Evolutionary conservation across 2,329 filamentous ascomycete species (phyloP), one percentile per base, ranked within the genome.

Genomic region (Bipolaris victoriae): DNA sequence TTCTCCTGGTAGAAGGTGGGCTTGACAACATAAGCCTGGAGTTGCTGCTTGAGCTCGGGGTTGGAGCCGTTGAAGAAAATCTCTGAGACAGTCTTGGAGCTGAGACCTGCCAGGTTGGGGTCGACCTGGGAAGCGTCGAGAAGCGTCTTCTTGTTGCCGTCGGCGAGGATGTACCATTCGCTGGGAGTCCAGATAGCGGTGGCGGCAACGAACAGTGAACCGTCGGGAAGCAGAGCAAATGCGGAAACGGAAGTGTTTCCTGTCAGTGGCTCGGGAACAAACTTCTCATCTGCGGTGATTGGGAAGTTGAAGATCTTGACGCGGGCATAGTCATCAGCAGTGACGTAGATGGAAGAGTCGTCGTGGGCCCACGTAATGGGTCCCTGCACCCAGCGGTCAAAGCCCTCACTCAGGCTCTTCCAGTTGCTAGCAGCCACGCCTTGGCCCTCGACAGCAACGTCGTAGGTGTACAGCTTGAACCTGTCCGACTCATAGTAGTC

Each of bases 401-500:
- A 76, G 6, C 63, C 56, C 18, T 69, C 49, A 20, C 69, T 69
- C 24, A 76, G 58, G 7, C 55, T 52, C 50, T 71, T 72, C 67
- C 65, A 75, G 64, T 73, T 71, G 62, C 66, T 71, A 20, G 64
- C 63, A 13, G 64, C 55, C 16, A 70, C 63, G 44, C 60, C 62
- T 24, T 55, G 61, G 18, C 61, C 62, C 26, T 64, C 52, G 10
- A 55, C 58, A 39, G 55, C 63, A 44, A 76, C 62, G 50, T 75
- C 73, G 26, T 73, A 61, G 31, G 67, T 66, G 63, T 76, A 76
- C 7, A 76, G 61, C 45, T 86, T 83, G 50, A 86, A 82, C 71
- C 89, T 88, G 78, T 97, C 92, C n/a, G 89, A 86, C 77, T 97
- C 92, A 72, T 97, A 96, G 64, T 73, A 74, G 45, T 74, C 70